These are phyloP conservation scores for Escallonia herrerae DNA, from an alignment of 129 eudicot species.

Conservation along the genomic window DNA sequence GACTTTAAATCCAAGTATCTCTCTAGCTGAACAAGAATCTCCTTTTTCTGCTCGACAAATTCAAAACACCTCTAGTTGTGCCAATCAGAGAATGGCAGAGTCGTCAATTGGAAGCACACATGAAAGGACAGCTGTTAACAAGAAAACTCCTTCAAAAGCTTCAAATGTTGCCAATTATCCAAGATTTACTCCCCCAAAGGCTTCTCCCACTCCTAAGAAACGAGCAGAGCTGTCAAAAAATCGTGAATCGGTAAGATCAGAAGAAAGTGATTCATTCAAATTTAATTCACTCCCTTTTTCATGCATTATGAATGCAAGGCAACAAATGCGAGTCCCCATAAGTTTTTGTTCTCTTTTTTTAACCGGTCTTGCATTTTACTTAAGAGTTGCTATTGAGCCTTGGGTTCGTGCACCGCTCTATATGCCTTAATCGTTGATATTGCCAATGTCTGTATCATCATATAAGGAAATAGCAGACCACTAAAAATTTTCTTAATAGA, in stretches of 20 bases:
- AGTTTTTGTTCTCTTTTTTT: too few species aligned
- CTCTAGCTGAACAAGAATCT: conserved; percentile 59
- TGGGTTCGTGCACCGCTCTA: neutral
- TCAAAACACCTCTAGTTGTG: conserved; percentile 29
- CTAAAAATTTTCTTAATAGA: neutral
- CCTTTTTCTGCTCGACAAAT: conserved; percentile 32
- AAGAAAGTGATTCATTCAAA: neutral
- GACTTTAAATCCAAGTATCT: conserved; percentile 80
- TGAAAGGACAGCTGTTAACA: conserved; percentile 32
- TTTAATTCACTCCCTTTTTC: too few species aligned
- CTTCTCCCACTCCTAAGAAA: conserved; percentile 37
- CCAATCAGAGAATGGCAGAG: conserved; percentile 34
- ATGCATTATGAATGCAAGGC: too few species aligned
- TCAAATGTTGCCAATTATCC: conserved; percentile 33
- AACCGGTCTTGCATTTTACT: neutral
- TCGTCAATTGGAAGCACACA: conserved; percentile 43
- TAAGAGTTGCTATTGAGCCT: conserved; percentile 4
- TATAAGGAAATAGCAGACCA: neutral
- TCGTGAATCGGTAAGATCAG: conserved; percentile 49
- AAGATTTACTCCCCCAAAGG: conserved; percentile 37
- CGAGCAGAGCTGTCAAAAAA: conserved; percentile 46
- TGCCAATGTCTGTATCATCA: neutral
- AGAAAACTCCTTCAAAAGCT: conserved; percentile 35
- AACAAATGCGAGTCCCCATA: too few species aligned
- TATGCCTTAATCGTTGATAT: too few species aligned